A percentile compares a stretch with the other conserved stretches of the same genome.
phyloP scores from a whole-genome alignment of 768 basidiomycete genomes.

The Calocera viscosa region DNA sequence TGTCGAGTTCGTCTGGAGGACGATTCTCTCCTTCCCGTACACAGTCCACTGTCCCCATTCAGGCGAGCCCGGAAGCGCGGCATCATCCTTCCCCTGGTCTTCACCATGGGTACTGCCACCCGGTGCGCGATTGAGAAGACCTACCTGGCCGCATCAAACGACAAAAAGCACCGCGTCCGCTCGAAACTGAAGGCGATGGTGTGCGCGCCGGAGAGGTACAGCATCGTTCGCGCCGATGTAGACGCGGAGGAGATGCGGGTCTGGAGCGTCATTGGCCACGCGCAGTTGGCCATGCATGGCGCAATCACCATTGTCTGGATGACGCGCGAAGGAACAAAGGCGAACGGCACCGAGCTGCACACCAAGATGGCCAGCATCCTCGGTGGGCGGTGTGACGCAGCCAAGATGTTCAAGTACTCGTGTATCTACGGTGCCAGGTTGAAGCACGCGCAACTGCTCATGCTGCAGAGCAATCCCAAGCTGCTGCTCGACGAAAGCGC shows the following conservation, averaged over 20 bases:
- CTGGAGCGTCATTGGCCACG: constrained; percentile 95
- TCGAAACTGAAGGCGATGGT: constrained; percentile 98
- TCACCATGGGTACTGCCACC: constrained; percentile 98
- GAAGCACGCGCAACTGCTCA: constrained; percentile 77
- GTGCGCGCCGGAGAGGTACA: constrained; percentile 80
- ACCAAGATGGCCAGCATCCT: constrained; percentile 91
- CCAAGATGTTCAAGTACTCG: constrained; percentile 98
- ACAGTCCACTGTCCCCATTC: constrained; percentile 1
- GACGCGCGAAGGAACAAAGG: constrained; percentile 95
- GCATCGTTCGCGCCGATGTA: constrained; percentile 94
- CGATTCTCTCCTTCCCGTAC: background rate
- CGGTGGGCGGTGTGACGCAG: constrained; percentile 83
- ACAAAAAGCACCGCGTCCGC: constrained; percentile 94
- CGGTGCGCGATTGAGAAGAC: constrained; percentile 95
- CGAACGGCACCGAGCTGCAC: constrained; percentile 87
- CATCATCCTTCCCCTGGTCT: constrained; percentile 87
- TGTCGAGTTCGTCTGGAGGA: background rate
- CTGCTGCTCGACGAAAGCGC: constrained; percentile 61
- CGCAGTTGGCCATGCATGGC: constrained; percentile 92
- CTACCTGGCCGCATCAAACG: constrained; percentile 96
- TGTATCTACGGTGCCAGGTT: constrained; percentile 98
- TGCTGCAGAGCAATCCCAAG: constrained; percentile 69
- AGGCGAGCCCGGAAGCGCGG: constrained; percentile 45
- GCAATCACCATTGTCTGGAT: constrained; percentile 98
- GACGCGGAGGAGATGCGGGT: constrained; percentile 99